These are phyloP conservation scores for Aspergillus saccharolyticus DNA, from an alignment of 495 filamentous ascomycete species.

Conservation along the genomic window DNA sequence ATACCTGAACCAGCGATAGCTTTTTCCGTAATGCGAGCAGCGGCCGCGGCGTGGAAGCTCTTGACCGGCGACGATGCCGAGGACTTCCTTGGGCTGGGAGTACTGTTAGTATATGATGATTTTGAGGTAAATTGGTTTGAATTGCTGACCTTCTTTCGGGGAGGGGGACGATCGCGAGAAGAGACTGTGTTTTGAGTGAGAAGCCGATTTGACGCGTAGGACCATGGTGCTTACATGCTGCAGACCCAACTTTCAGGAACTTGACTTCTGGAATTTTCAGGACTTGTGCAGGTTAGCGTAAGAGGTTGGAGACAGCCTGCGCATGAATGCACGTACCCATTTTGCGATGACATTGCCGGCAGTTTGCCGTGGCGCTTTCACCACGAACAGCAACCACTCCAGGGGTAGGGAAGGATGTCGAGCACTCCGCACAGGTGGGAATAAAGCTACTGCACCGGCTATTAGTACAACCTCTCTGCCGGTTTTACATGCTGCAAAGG, in stretches of 20 bases:
- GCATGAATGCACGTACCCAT: slow-evolving; percentile 52
- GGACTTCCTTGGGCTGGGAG: slow-evolving; percentile 52
- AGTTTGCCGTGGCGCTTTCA: slow-evolving; percentile 71
- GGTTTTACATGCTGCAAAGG: slow-evolving; percentile 1
- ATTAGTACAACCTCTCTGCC: too few relatives aligned
- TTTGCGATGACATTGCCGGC: slow-evolving; percentile 75
- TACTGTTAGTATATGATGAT: background rate
- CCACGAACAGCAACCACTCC: slow-evolving; percentile 69
- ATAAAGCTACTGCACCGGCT: slow-evolving; percentile 58
- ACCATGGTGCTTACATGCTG: slow-evolving; percentile 38
- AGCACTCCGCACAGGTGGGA: slow-evolving; percentile 78
- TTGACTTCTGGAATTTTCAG: slow-evolving; percentile 78
- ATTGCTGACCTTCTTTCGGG: slow-evolving; percentile 46
- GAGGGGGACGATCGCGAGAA: slow-evolving; percentile 38
- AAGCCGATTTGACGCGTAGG: too few relatives aligned
- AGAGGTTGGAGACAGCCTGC: background rate
- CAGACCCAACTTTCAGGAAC: slow-evolving; percentile 65
- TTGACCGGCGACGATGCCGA: slow-evolving; percentile 75
- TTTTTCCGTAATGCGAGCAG: slow-evolving; percentile 74
- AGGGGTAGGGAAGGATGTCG: slow-evolving; percentile 56
- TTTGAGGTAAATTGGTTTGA: background rate
- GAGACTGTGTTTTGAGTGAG: slow-evolving; percentile 20
- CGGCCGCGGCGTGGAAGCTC: slow-evolving; percentile 70
- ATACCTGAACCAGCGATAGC: slow-evolving; percentile 80
- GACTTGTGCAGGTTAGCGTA: slow-evolving; percentile 20